Evolutionary conservation across 495 filamentous ascomycete species (phyloP).

Genomic region (Aspergillus haitiensis): DNA sequence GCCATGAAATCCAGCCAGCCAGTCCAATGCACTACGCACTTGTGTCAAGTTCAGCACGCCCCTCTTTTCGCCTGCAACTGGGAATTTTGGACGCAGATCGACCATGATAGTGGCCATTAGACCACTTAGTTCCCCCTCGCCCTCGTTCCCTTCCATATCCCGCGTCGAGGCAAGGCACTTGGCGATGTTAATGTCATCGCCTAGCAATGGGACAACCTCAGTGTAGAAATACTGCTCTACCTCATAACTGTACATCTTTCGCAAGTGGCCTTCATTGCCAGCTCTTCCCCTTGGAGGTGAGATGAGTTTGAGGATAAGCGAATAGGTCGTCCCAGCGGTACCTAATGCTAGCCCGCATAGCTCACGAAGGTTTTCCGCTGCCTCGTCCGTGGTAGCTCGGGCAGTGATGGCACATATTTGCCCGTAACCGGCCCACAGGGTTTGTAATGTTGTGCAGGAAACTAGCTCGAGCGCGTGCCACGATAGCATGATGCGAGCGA

Average conservation of each 20-base stretch:
- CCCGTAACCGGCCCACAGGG: slow-evolving; percentile 44
- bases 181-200: slow-evolving; percentile 31
- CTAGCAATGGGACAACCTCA: slow-evolving; percentile 32
- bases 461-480: slow-evolving; percentile 38
- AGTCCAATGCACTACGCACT: slow-evolving; percentile 34
- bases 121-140: slow-evolving; percentile 29
- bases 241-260: slow-evolving; percentile 43
- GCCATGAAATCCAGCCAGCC: slow-evolving; percentile 36
- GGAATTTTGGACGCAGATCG: slow-evolving; percentile 32
- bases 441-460: slow-evolving; percentile 36
- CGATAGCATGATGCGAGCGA: slow-evolving; percentile 38
- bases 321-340: slow-evolving; percentile 25
- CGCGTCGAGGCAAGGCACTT: slow-evolving; percentile 38
- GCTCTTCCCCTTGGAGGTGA: slow-evolving; percentile 30
- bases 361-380: slow-evolving; percentile 26
- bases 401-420: slow-evolving; percentile 36
- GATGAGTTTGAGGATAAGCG: slow-evolving; percentile 43
- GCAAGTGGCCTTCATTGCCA: slow-evolving; percentile 36
- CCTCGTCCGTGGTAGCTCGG: slow-evolving; percentile 28
- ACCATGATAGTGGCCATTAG: slow-evolving; percentile 40
- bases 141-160: slow-evolving; percentile 20
- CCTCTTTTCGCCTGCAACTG: slow-evolving; percentile 34
- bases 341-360: slow-evolving; percentile 27
- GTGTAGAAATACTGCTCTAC: slow-evolving; percentile 40
- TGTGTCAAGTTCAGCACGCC: slow-evolving; percentile 26